Evolutionary conservation across 805 yeast genomes (phyloP).

Genomic region (Clavispora carvajalis): DNA sequence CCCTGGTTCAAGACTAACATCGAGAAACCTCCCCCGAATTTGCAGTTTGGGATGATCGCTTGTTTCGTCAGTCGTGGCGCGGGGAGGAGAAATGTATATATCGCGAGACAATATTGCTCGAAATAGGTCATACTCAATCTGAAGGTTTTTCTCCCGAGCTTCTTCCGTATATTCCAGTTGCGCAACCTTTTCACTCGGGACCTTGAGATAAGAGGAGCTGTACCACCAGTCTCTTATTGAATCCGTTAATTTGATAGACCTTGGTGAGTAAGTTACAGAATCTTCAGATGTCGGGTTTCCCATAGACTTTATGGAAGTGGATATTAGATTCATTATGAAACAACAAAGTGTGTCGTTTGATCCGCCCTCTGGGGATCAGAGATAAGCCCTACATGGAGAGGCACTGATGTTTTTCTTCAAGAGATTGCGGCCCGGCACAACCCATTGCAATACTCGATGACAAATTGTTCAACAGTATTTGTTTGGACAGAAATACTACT

Average conservation of each 20-base stretch:
- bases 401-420: background rate
- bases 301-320: conserved; percentile 22
- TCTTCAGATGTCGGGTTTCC: conserved; percentile 13
- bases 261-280: background rate
- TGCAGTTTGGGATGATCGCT: background rate
- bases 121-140: conserved; percentile 31
- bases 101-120: conserved; percentile 28
- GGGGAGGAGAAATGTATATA: conserved; percentile 21
- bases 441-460: background rate
- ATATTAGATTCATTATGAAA: conserved; percentile 9
- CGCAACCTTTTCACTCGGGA: conserved; percentile 10
- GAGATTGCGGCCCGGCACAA: background rate
- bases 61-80: conserved; percentile 1
- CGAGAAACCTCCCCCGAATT: conserved; percentile 19
- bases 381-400: background rate
- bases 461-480: too few species aligned
- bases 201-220: conserved; percentile 19
- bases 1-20: conserved; percentile 19
- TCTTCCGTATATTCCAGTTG: conserved; percentile 5
- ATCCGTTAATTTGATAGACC: conserved; percentile 20
- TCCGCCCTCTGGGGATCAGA: background rate
- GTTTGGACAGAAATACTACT: background rate
- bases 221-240: conserved; percentile 39
- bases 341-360: too few species aligned
- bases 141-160: conserved; percentile 22